Conservation (phyloP, 2,329 filamentous ascomycete genomes). For the Mycosphaerelloides madeirae region DNA sequence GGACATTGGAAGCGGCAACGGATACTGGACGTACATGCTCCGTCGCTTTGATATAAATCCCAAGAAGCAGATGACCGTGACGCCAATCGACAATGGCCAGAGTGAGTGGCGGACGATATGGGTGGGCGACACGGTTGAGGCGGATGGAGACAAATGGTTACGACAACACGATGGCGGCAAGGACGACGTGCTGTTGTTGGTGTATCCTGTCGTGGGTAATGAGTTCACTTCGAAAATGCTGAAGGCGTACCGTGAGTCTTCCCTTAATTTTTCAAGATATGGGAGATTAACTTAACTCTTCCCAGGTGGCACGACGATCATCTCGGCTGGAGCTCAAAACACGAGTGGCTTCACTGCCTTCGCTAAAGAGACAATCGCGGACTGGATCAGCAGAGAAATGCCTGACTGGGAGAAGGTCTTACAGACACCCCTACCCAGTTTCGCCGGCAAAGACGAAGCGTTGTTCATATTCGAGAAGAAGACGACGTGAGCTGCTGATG, state of each 20-base stretch:
- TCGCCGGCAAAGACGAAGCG: constrained; percentile 72
- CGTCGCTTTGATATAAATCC: constrained; percentile 50
- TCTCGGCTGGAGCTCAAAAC: constrained; percentile 72
- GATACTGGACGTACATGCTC: constrained; percentile 72
- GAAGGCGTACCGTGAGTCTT: constrained; percentile 47
- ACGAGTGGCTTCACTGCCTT: constrained; percentile 70
- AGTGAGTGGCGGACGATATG: constrained; percentile 65
- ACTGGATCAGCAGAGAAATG: constrained; percentile 59
- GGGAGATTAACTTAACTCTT: background rate
- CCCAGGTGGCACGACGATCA: constrained; percentile 55
- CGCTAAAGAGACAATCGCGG: constrained; percentile 57
- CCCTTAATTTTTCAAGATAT: background rate
- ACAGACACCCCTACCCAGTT: constrained; percentile 66
- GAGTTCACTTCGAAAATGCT: constrained; percentile 62
- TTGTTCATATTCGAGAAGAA: constrained; percentile 58
- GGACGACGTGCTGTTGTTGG: constrained; percentile 60
- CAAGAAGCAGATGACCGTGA: constrained; percentile 39
- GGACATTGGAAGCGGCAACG: constrained; percentile 67
- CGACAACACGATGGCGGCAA: constrained; percentile 45
- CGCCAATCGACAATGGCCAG: constrained; percentile 63
- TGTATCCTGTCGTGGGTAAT: constrained; percentile 66
- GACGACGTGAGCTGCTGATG: background rate
- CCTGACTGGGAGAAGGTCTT: constrained; percentile 54
- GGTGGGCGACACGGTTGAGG: constrained; percentile 61
- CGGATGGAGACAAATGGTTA: constrained; percentile 59